Evolutionary conservation across 345 rosid species (phyloP), one percentile per base, ranked within the genome.

Genomic region (Camelina laxa): DNA sequence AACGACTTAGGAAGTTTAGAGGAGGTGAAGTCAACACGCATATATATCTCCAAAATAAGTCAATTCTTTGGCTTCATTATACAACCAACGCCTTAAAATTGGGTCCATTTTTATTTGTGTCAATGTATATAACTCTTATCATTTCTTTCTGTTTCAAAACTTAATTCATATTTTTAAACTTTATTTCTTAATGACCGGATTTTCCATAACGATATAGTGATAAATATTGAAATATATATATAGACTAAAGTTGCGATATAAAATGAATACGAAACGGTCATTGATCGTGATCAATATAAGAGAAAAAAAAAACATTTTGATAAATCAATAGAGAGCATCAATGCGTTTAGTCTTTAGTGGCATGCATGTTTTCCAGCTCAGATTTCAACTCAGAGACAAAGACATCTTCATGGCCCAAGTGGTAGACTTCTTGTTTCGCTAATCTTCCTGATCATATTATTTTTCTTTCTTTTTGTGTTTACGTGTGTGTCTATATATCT

Each of bases 301-400:
- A 39, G 4, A 27, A 27, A 27, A 53, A 22, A 22, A 24, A 33
- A 13, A 6, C n/a, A 31, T 20, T 44, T 6, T 6, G 47, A 64
- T 9, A 45, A 64, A 21, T 22, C 35, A 2, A 74, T n/a, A 73
- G 33, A 73, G 33, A 44, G 11, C n/a, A 70, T 65, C 51, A 44
- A 57, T 47, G 42, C 38, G 22, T 57, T 38, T 66, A 67, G 47
- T 14, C 55, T 49, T 59, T 59, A 10, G 79, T 75, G 79, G 79
- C 73, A 75, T 67, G 79, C 79, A 67, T 75, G 55, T 67, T 75
- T 58, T 75, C 73, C 79, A 75, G 79, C 73, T 75, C 79, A 75
- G 61, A 59, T 49, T 67, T 59, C 79, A 75, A 75, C 73, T 67
- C 15, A 49, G 11, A 67, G 79, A 75, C 79, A 59, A 59, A 75